Conservation (phyloP, 78 protist species). For the Mantamonas sphyraenae region DNA sequence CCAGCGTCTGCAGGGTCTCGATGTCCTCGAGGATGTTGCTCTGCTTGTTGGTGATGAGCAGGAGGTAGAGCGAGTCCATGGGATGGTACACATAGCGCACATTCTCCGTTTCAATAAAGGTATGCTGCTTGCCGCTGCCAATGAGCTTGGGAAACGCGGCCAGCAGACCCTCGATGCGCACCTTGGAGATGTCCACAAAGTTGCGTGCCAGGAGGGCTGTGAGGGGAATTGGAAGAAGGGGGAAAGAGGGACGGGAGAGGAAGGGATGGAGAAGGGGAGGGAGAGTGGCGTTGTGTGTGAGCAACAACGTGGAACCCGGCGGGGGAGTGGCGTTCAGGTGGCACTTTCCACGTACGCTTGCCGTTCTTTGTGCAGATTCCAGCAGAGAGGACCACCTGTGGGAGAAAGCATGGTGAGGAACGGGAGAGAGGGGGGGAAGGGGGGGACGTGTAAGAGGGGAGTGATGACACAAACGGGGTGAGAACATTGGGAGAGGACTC, state of each 20-base stretch:
- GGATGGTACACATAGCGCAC: slow-evolving; percentile 95
- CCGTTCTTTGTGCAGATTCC: slow-evolving; percentile 46
- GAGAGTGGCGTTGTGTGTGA: neutral
- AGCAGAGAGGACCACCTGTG: slow-evolving; percentile 45
- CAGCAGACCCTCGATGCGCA: slow-evolving; percentile 87
- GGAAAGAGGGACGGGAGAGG: neutral
- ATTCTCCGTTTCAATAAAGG: slow-evolving; percentile 85
- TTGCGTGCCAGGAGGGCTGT: slow-evolving; percentile 81
- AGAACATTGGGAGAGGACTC: too few species aligned
- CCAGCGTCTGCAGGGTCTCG: slow-evolving; percentile 77
- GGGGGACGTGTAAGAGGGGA: too few species aligned
- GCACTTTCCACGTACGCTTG: slow-evolving; percentile 1
- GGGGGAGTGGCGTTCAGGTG: neutral
- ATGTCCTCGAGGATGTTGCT: slow-evolving; percentile 90
- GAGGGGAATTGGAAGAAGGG: neutral
- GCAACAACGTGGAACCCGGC: neutral
- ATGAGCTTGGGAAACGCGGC: slow-evolving; percentile 91
- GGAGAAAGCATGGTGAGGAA: too few species aligned
- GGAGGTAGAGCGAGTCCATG: slow-evolving; percentile 70
- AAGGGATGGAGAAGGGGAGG: neutral
- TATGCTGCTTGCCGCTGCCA: slow-evolving; percentile 78
- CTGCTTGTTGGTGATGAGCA: slow-evolving; percentile 82
- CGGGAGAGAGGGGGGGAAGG: too few species aligned
- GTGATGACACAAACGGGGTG: too few species aligned
- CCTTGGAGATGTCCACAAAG: slow-evolving; percentile 80